A percentile compares a stretch with the other conserved stretches of the same genome.
Evolutionary conservation across 225 moss, liverwort and hornwort genomes (phyloP).

Genomic region (Sphagnum contortum): DNA sequence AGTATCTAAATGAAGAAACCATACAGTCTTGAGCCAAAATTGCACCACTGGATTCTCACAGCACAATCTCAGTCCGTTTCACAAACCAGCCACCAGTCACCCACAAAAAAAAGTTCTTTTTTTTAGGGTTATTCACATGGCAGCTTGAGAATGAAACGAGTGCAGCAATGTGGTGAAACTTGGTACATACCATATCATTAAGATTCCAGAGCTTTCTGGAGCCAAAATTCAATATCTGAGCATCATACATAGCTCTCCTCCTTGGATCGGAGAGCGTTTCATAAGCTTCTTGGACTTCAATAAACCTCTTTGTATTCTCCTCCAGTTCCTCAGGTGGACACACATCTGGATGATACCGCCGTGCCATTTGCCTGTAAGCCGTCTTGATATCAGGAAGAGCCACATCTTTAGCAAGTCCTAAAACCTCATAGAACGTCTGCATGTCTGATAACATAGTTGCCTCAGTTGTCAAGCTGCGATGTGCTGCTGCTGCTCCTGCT

Average conservation of each 20-base stretch:
- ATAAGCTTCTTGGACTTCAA: constrained; percentile 60
- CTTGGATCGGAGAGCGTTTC: constrained; percentile 63
- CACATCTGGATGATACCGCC: constrained; percentile 54
- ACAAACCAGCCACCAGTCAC: too few species aligned
- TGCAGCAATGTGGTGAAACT: too few species aligned
- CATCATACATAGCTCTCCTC: constrained; percentile 46
- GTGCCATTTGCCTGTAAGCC: constrained; percentile 57
- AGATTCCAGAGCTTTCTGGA: constrained; percentile 1
- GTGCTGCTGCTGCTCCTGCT: too few species aligned
- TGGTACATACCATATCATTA: background rate
- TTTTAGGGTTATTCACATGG: too few species aligned
- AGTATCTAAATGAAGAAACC: too few species aligned
- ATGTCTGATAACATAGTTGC: too few species aligned
- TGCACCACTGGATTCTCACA: too few species aligned
- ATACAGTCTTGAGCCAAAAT: too few species aligned
- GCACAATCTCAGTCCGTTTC: too few species aligned
- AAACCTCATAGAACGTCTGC: constrained; percentile 5
- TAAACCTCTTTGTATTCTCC: constrained; percentile 42
- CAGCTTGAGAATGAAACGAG: too few species aligned
- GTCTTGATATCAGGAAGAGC: constrained; percentile 56
- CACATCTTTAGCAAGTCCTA: constrained; percentile 10
- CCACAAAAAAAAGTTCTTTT: too few species aligned
- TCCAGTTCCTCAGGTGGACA: constrained; percentile 51
- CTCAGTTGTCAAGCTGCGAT: too few species aligned
- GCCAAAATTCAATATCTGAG: constrained; percentile 1